phyloP scores from a whole-genome alignment of 306 rosid genomes.

The Cucumis cinereus region DNA sequence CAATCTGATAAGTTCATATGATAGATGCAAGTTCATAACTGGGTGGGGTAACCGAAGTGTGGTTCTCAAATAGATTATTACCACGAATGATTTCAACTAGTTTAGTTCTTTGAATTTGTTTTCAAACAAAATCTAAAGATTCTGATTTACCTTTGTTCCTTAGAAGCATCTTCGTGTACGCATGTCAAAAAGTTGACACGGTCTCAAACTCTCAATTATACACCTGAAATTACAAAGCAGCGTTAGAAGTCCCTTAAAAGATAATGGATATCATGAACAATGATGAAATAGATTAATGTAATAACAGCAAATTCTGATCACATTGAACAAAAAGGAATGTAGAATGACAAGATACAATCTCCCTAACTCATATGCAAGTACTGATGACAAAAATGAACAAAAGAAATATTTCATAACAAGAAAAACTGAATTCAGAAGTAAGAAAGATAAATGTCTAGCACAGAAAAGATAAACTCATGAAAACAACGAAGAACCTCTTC shows the following conservation, averaged over 20 bases:
- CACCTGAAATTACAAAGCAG: constrained; percentile 4
- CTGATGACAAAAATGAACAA: not conserved
- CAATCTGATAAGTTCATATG: not conserved
- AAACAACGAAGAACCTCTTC: not conserved
- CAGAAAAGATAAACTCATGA: not conserved
- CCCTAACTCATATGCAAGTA: not conserved
- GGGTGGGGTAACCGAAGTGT: not conserved
- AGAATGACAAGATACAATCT: not conserved
- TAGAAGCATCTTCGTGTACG: constrained; percentile 37
- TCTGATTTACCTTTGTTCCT: constrained; percentile 30
- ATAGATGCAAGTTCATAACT: not conserved
- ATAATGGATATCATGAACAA: not conserved
- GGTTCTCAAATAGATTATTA: not conserved
- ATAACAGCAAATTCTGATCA: not conserved
- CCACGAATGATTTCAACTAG: not conserved
- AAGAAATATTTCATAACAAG: not conserved
- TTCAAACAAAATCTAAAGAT: not conserved
- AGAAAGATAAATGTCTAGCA: not conserved
- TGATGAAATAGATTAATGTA: not conserved
- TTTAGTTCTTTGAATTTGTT: not conserved
- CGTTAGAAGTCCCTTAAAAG: not conserved
- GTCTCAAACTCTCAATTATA: not conserved
- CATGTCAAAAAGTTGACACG: not conserved
- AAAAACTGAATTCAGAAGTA: not conserved
- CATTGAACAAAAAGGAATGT: not conserved